Evolutionary conservation across 441 rosid species (phyloP), one percentile per base, ranked within the genome.

Genomic region (Aquilaria agallochum): DNA sequence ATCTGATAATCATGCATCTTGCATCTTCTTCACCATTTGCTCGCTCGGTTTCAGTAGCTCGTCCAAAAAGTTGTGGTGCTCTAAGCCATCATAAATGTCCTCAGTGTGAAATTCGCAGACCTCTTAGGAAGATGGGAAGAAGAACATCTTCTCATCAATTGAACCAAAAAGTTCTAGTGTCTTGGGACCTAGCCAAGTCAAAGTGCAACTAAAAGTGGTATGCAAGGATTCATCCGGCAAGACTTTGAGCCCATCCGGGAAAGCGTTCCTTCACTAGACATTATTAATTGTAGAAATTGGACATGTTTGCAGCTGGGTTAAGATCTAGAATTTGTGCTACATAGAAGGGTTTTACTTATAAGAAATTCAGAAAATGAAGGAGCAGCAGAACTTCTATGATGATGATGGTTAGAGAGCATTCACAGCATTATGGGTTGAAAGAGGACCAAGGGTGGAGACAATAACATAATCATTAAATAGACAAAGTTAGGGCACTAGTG

Each of bases 181-280:
- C 67, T 82, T 80, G 33, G 74, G 53, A 10, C 48, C 69, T n/a
- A 84, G 73, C 2, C 57, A 72, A 33, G 52, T 51, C 61, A 7
- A 45, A 48, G 47, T 73, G 65, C 80, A 74, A 69, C 42, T 60
- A 50, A 79, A 82, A 45, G 71, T 49, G 58, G 27, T 20, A 1
- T 85, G 80, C 33, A 78, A 46, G 36, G 78, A 15, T 10, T 86
- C 88, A 64, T 80, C 86, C 13, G 76, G 83, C 75, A 81, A 84
- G 34, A 79, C 65, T 42, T 82, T 85, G 31, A 77, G 74, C 53
- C 74, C 72, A 50, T 73, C 78, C 55, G 59, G 78, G 48, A 74
- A 63, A 32, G 74, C 56, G 42, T 76, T 63, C 78, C 82, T 56
- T 80, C 81, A 12, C 81, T 71, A 5, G 86, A 78, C 90, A 84